Percentiles rank a stretch among this genome's conserved stretches.
These are phyloP conservation scores for Leccinum pallidistipes DNA, from an alignment of 1,284 basidiomycete species.

Conservation along the genomic window DNA sequence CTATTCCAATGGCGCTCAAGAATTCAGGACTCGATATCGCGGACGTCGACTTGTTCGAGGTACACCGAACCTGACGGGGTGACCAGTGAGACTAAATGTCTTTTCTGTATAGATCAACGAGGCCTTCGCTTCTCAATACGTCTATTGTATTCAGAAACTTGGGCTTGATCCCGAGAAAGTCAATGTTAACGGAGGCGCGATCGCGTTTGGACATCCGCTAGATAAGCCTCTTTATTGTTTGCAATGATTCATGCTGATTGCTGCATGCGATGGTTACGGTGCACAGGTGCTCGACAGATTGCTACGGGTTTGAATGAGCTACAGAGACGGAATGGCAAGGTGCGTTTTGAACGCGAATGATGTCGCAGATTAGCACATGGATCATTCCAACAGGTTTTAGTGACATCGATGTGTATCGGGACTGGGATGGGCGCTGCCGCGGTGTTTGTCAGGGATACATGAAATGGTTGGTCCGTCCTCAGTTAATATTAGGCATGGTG, in stretches of 20 bases:
- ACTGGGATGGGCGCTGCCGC: constrained; percentile 91
- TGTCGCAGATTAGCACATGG: background rate
- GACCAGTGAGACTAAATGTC: background rate
- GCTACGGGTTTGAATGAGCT: constrained; percentile 88
- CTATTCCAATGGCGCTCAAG: constrained; percentile 71
- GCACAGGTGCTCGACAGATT: constrained; percentile 86
- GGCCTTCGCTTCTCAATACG: constrained; percentile 87
- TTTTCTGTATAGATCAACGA: constrained; percentile 72
- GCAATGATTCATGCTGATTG: constrained; percentile 21
- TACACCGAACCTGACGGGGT: constrained; percentile 19
- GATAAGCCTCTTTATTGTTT: constrained; percentile 50
- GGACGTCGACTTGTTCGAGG: constrained; percentile 84
- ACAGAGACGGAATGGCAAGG: constrained; percentile 75
- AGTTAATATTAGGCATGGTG: background rate
- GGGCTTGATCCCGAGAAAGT: constrained; percentile 72
- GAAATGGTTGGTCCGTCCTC: constrained; percentile 10
- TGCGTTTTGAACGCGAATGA: constrained; percentile 31
- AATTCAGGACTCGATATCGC: constrained; percentile 62
- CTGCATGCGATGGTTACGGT: constrained; percentile 49
- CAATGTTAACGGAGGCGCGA: constrained; percentile 90
- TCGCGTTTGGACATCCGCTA: constrained; percentile 87
- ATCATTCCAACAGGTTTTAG: constrained; percentile 51
- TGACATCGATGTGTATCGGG: constrained; percentile 87
- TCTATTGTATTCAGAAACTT: constrained; percentile 79
- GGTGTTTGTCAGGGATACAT: constrained; percentile 58